Base-by-base conservation (phyloP, 768 basidiomycete species). In the Hysterangium stoloniferum region DNA sequence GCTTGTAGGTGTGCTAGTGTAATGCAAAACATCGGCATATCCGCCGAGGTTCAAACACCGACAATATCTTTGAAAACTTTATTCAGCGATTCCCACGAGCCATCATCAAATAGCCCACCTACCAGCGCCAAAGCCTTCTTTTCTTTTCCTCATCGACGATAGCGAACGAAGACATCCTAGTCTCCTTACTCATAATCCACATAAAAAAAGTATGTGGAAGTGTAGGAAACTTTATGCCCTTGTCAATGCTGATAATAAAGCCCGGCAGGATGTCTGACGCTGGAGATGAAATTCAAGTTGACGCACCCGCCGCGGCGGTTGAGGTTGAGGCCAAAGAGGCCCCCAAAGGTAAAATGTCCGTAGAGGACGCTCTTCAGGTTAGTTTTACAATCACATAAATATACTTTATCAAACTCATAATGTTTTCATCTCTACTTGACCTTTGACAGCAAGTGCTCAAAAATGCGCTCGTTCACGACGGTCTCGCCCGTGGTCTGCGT, bases 391-490 rank as follows among this genome's bases (percentile, higher is more conserved):
- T 22, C 5, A 11, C 32, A 43, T 22, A 19, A 15, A 48, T 52
- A 52, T 17, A 59, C 49, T 47, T 4, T 17, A 33, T 8, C 19
- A 45, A 15, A 55, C 25, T 11, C n/a, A 28, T n/a, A n/a, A n/a
- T n/a, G n/a, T n/a, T n/a, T 36, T 45, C 11, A 13, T 24, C 20
- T 20, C 2, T 28, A n/a, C n/a, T n/a, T n/a, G n/a, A n/a, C n/a
- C n/a, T n/a, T 17, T 27, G 67, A 48, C 66, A 97, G 87, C 86
- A 95, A 87, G 95, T 99, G 58, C 76, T 99, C 80, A 99, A 98
- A 80, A 96, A 92, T 65, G 90, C 95, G 52, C 84, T 99, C 62
- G 84, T 93, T 58, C 94, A 97, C 74, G 95, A 99, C 66, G 94
- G 95, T 64, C 92, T 99, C 55, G 91, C 95, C 54, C 89, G 95